Evolutionary conservation across 108 stramenopile genomes (phyloP).

Genomic region (Chaetoceros tenuissimus): DNA sequence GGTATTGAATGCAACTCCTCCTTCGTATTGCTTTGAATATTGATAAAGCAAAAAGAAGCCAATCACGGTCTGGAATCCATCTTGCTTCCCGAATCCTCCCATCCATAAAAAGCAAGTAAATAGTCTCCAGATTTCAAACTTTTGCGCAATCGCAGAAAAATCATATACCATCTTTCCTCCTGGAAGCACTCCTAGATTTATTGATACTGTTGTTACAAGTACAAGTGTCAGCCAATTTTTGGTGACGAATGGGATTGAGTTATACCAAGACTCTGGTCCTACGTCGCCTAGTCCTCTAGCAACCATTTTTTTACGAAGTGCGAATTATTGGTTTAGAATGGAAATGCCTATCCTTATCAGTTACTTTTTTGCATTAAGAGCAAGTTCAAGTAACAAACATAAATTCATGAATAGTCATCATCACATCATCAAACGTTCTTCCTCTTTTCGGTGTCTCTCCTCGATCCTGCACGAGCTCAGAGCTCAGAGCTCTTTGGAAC

Average conservation of each 20-base stretch:
- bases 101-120: slow-evolving; percentile 69
- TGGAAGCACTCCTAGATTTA: slow-evolving; percentile 60
- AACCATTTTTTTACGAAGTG: no score
- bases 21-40: slow-evolving; percentile 67
- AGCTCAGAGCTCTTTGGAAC: no score
- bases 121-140: slow-evolving; percentile 72
- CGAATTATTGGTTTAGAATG: no score
- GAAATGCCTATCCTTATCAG: no score
- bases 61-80: slow-evolving; percentile 59
- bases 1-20: slow-evolving; percentile 78
- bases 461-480: no score
- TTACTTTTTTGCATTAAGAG: no score
- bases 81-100: no score
- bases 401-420: no score
- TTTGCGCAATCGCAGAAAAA: slow-evolving; percentile 40
- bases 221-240: slow-evolving; percentile 72
- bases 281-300: no score
- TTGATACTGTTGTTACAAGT: slow-evolving; percentile 44
- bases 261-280: slow-evolving; percentile 61
- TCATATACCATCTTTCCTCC: slow-evolving; percentile 41
- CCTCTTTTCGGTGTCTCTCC: no score
- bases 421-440: no score
- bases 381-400: no score
- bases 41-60: slow-evolving; percentile 53
- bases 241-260: slow-evolving; percentile 74